These are phyloP conservation scores for Inga laurina DNA, from an alignment of 306 rosid species.

Conservation along the genomic window DNA sequence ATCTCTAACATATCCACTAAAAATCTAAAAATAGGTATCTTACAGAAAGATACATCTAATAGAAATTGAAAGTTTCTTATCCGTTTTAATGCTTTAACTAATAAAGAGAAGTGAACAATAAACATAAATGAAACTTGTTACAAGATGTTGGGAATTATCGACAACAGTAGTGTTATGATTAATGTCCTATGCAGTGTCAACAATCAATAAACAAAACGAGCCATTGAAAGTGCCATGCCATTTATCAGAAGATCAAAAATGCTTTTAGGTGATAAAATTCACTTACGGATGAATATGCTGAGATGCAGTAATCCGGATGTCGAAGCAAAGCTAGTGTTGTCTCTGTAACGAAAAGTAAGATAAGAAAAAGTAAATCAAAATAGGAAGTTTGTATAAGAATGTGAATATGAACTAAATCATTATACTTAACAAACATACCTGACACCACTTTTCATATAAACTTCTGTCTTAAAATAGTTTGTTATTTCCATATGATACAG, in stretches of 20 bases:
- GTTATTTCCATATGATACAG: slow-evolving; percentile 8
- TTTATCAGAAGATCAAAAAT: slow-evolving; percentile 23
- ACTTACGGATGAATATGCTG: slow-evolving; percentile 91
- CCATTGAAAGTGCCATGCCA: neutral
- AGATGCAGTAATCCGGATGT: slow-evolving; percentile 93
- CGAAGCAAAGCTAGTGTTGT: slow-evolving; percentile 89
- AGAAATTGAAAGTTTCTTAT: neutral
- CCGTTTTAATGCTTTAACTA: neutral
- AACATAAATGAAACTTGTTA: slow-evolving; percentile 14
- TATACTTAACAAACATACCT: slow-evolving; percentile 4
- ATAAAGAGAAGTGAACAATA: slow-evolving; percentile 17
- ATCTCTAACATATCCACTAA: neutral
- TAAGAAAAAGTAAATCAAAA: slow-evolving; percentile 29
- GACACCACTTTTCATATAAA: slow-evolving; percentile 12
- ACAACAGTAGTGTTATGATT: neutral
- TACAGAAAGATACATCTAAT: neutral
- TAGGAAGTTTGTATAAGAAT: slow-evolving; percentile 14
- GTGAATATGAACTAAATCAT: slow-evolving; percentile 17
- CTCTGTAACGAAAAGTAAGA: slow-evolving; percentile 58
- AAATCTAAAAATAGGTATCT: neutral
- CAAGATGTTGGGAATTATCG: neutral
- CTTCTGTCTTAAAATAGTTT: slow-evolving; percentile 20
- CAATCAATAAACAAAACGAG: slow-evolving; percentile 4
- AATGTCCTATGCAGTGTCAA: neutral
- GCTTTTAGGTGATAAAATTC: slow-evolving; percentile 28